Base-by-base conservation (phyloP, 352 stramenopile genomes). In the Pythium brassicae region DNA sequence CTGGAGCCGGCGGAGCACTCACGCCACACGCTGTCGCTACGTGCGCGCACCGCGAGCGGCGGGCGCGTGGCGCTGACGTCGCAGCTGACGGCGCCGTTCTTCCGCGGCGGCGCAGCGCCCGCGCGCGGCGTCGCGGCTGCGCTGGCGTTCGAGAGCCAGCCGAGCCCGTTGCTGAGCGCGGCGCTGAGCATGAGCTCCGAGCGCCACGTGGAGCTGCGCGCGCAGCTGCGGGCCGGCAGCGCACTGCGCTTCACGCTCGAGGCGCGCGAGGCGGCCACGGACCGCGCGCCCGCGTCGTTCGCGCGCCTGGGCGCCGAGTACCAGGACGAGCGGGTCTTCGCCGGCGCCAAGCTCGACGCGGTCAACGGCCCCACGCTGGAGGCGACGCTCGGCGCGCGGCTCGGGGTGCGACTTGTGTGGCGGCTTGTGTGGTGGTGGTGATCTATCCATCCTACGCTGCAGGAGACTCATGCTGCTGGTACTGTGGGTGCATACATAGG, bases 321-420 rank as follows among this genome's bases (percentile, higher is more conserved):
- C 58, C 76, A 71, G 48, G 69, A 77, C 35, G 37, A 29, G 1
- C 48, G 50, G 22, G 20, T 76, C 0, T 89, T 89, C 54, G 77
- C 69, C 15, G 82, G 77, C 22, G 72, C 72, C 26, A 87, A 87
- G 57, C 87, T 92, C 49, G 82, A 92, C 54, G 78, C 78, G 12
- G 82, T 92, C 1, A 92, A 92, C 66, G 82, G 82, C 6, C 82
- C 82, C 17, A 92, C 82, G 40, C 59, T 92, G 27, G 66, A 89
- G 50, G 78, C 69, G 5, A 87, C 78, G 23, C 51, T 77, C 34
- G 78, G 78, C 27, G 77, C 66, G 0, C 73, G 65, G 14, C 19
- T 83, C 20, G 78, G 77, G 22, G 72, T 83, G 40, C 27, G 60
- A 63, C 1, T 23, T 19, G n/a, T n/a, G n/a, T n/a, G n/a, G n/a